Base-by-base conservation (phyloP, 768 basidiomycete species). In the Russula vinacea region DNA sequence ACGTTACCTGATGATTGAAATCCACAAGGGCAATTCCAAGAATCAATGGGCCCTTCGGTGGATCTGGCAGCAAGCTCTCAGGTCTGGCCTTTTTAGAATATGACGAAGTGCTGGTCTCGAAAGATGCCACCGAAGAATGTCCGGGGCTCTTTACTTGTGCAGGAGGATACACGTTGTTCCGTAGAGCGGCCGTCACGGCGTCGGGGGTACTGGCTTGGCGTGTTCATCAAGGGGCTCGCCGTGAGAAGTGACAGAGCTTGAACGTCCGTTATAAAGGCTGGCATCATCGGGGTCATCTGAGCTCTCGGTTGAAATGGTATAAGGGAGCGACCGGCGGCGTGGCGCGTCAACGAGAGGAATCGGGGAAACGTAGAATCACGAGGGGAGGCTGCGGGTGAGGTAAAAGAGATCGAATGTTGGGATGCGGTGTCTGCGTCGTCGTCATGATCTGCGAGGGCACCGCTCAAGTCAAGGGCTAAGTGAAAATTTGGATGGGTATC, bases 11-110 rank as follows among this genome's bases (percentile, higher is more conserved):
- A 76, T 97, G 94, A 73, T 97, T 94, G 73, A 97, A 97, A 72
- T 97, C 94, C 39, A 97, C 87, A n/a, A 97, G 77, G 2, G 92
- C 93, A 58, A 96, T 87, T 5, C 94, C 94, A 5, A 95, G 79
- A 17, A 96, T 80, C 24, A 94, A 76, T 8, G 85, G 85, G 10
- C 78, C 79, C n/a, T 76, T 76, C 0, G 82, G 79, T 17, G 86
- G 79, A 35, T 82, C 80, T n/a, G 90, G 74, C 10, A 94, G 71
- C 73, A 90, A 76, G 5, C 89, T 90, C 71, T 94, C 91, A 9
- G 91, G 92, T 19, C 91, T 83, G 37, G 86, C 81, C 74, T 93
- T 94, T 64, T 75, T 80, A 39, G 79, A 79, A 65, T 77, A 77
- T 9, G 73, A 74, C 70, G 87, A 88, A 14, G 84, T 82, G 8